These are phyloP conservation scores for Wallacemonas sp. DNA, from an alignment of 208 protist species.

Conservation along the genomic window DNA sequence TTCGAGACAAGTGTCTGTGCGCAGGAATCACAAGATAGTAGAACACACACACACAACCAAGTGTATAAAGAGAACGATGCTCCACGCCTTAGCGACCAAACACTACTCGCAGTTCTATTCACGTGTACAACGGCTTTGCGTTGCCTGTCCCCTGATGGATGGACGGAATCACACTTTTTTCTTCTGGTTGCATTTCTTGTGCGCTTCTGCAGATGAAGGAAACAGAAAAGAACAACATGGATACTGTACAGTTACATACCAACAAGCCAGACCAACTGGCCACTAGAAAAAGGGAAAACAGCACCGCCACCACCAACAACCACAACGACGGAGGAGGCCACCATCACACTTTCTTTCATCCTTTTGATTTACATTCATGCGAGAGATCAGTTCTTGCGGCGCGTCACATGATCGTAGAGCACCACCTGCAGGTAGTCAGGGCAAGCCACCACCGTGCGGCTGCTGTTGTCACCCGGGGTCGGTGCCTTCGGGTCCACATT, in stretches of 20 bases:
- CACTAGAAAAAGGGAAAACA: too few relatives aligned
- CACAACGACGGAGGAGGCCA: background rate
- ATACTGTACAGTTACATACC: constrained; percentile 1
- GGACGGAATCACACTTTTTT: background rate
- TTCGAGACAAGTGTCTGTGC: too few relatives aligned
- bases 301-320: constrained; percentile 1
- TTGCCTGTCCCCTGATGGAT: too few relatives aligned
- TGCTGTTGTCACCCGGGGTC: constrained; percentile 94
- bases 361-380: background rate
- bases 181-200: constrained; percentile 17
- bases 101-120: too few relatives aligned
- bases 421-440: constrained; percentile 96
- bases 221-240: constrained; percentile 5
- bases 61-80: too few relatives aligned
- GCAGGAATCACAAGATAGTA: too few relatives aligned
- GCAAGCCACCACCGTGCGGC: constrained; percentile 90
- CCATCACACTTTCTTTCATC: background rate
- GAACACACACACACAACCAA: too few relatives aligned
- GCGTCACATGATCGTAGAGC: constrained; percentile 92
- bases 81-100: too few relatives aligned
- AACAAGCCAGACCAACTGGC: too few relatives aligned
- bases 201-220: background rate
- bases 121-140: too few relatives aligned
- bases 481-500: constrained; percentile 95
- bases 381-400: constrained; percentile 82